Conservation (phyloP, 73 alveolate species). For the Tetrahymena malaccensis region DNA sequence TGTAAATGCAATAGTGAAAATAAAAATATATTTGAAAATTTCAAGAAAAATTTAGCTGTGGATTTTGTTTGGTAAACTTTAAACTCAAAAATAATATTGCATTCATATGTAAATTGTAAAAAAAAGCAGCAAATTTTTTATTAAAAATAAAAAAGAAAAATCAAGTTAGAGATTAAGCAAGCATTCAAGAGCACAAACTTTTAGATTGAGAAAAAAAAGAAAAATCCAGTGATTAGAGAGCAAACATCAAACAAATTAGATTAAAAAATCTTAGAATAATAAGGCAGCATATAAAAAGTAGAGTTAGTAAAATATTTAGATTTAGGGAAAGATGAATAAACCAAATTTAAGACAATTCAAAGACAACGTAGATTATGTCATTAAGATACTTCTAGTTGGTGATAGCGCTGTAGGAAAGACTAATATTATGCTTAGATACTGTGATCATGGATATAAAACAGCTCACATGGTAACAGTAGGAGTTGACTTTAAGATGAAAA, state of each 20-base stretch:
- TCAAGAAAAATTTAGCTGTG: not conserved
- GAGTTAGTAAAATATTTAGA: not conserved
- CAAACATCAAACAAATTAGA: not conserved
- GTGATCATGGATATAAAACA: slow-evolving; percentile 65
- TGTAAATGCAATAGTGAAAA: not conserved
- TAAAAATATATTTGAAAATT: no score
- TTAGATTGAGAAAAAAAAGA: no score
- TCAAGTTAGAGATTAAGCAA: not conserved
- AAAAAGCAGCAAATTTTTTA: not conserved
- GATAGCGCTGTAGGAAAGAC: slow-evolving; percentile 84
- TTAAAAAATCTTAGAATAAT: not conserved
- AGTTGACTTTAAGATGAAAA: slow-evolving; percentile 73
- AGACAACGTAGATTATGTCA: not conserved
- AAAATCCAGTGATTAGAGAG: not conserved
- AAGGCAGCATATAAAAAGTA: not conserved
- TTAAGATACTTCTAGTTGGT: slow-evolving; percentile 69
- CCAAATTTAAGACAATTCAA: not conserved
- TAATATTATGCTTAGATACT: slow-evolving; percentile 57
- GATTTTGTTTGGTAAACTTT: not conserved
- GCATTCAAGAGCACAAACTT: not conserved
- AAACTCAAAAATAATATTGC: not conserved
- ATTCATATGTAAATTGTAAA: not conserved
- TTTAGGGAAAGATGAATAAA: not conserved
- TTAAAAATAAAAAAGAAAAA: not conserved
- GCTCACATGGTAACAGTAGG: slow-evolving; percentile 71